Evolutionary conservation across 1,284 basidiomycete genomes (phyloP).

Genomic region (Cystobasidium sp.): DNA sequence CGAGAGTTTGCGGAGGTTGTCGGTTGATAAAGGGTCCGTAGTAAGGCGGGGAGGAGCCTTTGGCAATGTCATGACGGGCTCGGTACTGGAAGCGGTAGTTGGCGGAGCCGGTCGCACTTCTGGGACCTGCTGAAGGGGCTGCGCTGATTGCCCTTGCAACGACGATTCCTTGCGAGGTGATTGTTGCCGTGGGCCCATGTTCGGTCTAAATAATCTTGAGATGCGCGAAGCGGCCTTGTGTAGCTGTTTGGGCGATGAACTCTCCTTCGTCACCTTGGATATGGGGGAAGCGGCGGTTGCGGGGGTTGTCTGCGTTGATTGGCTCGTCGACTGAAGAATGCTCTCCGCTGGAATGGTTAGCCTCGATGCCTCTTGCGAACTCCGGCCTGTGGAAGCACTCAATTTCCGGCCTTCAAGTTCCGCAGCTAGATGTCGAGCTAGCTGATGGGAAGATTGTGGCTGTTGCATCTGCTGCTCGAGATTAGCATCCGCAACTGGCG

Average conservation of each 20-base stretch:
- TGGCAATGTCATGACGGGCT: slow-evolving; percentile 30
- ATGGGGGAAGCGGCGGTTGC: neutral
- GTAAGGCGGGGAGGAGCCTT: slow-evolving; percentile 36
- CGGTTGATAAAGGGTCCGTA: slow-evolving; percentile 36
- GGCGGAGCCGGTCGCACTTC: neutral
- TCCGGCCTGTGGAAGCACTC: neutral
- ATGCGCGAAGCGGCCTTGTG: slow-evolving; percentile 2
- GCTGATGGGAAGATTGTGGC: slow-evolving; percentile 12
- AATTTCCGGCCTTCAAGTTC: neutral
- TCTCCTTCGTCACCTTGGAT: neutral
- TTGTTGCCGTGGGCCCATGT: slow-evolving; percentile 22
- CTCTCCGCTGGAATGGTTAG: neutral
- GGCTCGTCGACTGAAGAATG: neutral
- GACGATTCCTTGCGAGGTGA: neutral
- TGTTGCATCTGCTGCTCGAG: no score
- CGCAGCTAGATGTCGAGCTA: slow-evolving; percentile 19
- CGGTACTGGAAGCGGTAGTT: neutral
- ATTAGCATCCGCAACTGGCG: no score
- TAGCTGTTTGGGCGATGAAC: neutral
- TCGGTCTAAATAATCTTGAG: slow-evolving; percentile 20
- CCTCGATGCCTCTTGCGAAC: neutral
- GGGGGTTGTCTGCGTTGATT: neutral
- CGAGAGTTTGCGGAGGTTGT: slow-evolving; percentile 35
- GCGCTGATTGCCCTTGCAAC: neutral
- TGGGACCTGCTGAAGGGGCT: neutral